These are phyloP conservation scores for Obba rivulosa DNA, from an alignment of 768 basidiomycete genomes.

Conservation along the genomic window DNA sequence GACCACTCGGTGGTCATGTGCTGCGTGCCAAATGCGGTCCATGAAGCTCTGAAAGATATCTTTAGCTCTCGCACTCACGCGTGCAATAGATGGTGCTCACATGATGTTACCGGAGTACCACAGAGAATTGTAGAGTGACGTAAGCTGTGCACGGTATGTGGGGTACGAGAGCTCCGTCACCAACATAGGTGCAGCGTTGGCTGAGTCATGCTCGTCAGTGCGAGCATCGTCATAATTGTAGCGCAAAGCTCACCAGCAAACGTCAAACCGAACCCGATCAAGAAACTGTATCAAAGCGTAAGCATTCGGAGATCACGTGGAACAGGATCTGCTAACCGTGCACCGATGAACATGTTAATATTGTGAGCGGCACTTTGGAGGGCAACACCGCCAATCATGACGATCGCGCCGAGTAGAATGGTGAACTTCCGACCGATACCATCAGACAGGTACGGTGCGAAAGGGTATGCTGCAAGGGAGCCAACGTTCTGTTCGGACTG, in stretches of 20 bases:
- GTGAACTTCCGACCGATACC: conserved; percentile 62
- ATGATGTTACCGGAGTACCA: conserved; percentile 84
- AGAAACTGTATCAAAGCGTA: conserved; percentile 36
- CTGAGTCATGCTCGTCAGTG: conserved; percentile 29
- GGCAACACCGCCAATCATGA: conserved; percentile 66
- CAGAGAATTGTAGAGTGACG: conserved; percentile 75
- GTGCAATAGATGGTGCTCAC: conserved; percentile 29
- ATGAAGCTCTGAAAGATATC: conserved; percentile 45
- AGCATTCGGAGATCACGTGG: neutral
- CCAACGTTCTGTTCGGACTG: conserved; percentile 58
- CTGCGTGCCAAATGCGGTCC: conserved; percentile 81
- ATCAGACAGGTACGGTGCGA: conserved; percentile 69
- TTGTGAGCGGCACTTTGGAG: conserved; percentile 69
- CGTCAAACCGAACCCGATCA: conserved; percentile 73
- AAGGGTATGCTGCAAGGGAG: conserved; percentile 58
- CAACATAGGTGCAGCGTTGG: conserved; percentile 75
- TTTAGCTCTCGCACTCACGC: neutral
- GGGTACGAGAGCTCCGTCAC: conserved; percentile 87
- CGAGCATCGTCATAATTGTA: neutral
- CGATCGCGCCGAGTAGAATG: conserved; percentile 62
- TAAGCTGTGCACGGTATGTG: conserved; percentile 72
- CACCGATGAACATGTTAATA: conserved; percentile 75
- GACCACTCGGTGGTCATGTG: conserved; percentile 63
- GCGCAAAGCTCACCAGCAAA: conserved; percentile 45
- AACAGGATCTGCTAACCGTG: conserved; percentile 41